Conservation (phyloP, 495 filamentous ascomycete genomes). For the Neurospora hispaniola region DNA sequence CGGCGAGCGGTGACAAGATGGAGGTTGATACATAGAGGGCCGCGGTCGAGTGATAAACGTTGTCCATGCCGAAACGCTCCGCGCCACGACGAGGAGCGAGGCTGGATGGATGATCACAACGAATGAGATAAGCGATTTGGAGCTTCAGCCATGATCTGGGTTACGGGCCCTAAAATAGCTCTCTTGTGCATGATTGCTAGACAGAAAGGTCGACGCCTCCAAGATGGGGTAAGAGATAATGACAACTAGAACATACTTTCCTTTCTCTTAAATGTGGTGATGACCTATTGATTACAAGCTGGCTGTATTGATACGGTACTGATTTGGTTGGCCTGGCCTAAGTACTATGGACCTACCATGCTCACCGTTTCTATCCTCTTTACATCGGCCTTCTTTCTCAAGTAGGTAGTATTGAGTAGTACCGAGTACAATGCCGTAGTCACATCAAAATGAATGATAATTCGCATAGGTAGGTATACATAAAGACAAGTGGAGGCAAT, state of each 20-base stretch:
- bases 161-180: background rate
- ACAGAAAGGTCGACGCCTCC: background rate
- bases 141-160: background rate
- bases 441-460: background rate
- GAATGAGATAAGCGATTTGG: background rate
- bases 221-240: background rate
- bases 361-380: no score
- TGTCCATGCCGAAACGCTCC: background rate
- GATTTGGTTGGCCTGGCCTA: no score
- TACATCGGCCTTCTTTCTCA: no score
- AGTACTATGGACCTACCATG: no score
- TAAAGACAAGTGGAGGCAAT: background rate
- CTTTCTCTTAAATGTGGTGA: background rate
- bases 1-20: constrained; percentile 71
- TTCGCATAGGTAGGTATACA: background rate
- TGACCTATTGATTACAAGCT: no score
- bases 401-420: no score
- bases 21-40: constrained; percentile 66
- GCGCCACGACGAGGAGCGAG: background rate
- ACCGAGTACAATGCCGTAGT: no score
- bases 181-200: background rate
- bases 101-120: background rate
- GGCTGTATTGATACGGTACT: no score
- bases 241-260: background rate
- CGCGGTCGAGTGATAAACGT: background rate